Percentiles rank a stretch among this genome's conserved stretches.
Evolutionary conservation across 257 asterid genomes (phyloP).

Genomic region (Nicotiana tabacum): DNA sequence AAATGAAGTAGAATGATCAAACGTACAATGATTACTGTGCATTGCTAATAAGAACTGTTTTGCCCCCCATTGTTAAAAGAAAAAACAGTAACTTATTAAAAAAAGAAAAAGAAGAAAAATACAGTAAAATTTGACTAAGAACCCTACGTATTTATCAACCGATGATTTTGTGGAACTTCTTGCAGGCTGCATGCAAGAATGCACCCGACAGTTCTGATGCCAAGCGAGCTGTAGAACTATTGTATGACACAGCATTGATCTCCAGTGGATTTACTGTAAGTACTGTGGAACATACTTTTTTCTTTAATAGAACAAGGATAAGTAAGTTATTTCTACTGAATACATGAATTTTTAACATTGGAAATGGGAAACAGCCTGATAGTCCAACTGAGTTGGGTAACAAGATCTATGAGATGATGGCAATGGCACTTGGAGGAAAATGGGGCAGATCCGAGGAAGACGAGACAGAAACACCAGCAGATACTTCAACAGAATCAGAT

Average conservation of each 20-base stretch:
- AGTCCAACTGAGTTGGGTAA: slow-evolving; percentile 92
- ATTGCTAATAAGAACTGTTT: neutral
- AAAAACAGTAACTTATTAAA: too few species aligned
- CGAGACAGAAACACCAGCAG: slow-evolving; percentile 14
- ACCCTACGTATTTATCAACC: neutral
- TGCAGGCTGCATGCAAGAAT: slow-evolving; percentile 97
- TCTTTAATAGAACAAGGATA: neutral
- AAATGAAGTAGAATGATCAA: neutral
- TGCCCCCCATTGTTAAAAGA: too few species aligned
- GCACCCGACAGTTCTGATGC: slow-evolving; percentile 88
- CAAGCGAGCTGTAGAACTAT: slow-evolving; percentile 81
- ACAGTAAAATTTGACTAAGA: neutral
- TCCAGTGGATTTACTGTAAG: slow-evolving; percentile 98
- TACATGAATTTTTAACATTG: neutral
- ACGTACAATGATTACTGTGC: neutral
- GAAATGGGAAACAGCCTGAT: slow-evolving; percentile 58
- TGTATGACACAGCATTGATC: slow-evolving; percentile 83
- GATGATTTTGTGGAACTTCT: neutral
- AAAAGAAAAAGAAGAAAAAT: too few species aligned
- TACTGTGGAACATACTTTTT: neutral
- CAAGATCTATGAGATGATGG: slow-evolving; percentile 99
- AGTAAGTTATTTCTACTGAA: neutral
- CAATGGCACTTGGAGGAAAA: slow-evolving; percentile 97
- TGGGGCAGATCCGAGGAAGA: slow-evolving; percentile 85
- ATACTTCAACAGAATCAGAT: slow-evolving; percentile 23